phyloP scores from a whole-genome alignment of 768 basidiomycete genomes.

The Auricularia cornea region DNA sequence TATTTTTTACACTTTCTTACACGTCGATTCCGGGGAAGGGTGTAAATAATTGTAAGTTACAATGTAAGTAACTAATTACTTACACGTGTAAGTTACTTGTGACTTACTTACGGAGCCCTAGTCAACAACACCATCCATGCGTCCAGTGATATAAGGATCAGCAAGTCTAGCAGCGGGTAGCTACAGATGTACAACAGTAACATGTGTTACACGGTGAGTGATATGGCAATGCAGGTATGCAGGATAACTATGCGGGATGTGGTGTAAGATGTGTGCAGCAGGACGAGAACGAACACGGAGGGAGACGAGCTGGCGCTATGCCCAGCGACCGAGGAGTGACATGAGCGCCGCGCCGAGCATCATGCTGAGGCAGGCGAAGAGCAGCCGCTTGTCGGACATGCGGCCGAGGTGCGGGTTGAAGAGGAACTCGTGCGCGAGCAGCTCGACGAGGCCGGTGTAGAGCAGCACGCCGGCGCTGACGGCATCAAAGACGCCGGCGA shows the following conservation, averaged over 20 bases:
- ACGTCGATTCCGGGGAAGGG: no score
- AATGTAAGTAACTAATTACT: no score
- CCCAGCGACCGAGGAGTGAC: slow-evolving; percentile 90
- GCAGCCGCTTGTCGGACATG: slow-evolving; percentile 52
- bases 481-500: slow-evolving; percentile 79
- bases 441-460: slow-evolving; percentile 78
- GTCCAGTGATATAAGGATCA: background rate
- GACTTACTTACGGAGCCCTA: no score
- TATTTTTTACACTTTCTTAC: no score
- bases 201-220: background rate
- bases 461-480: slow-evolving; percentile 81
- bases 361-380: slow-evolving; percentile 69
- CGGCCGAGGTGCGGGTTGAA: slow-evolving; percentile 81
- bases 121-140: background rate
- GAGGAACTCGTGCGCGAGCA: slow-evolving; percentile 91
- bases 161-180: background rate
- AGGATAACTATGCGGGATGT: background rate
- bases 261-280: background rate
- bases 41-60: no score
- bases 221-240: background rate
- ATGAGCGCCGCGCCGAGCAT: slow-evolving; percentile 73
- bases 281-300: background rate
- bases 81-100: no score
- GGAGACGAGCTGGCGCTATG: slow-evolving; percentile 31
- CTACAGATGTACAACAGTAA: background rate